Base-by-base conservation (phyloP, 2,329 filamentous ascomycete species). In the Emergomyces orientalis region DNA sequence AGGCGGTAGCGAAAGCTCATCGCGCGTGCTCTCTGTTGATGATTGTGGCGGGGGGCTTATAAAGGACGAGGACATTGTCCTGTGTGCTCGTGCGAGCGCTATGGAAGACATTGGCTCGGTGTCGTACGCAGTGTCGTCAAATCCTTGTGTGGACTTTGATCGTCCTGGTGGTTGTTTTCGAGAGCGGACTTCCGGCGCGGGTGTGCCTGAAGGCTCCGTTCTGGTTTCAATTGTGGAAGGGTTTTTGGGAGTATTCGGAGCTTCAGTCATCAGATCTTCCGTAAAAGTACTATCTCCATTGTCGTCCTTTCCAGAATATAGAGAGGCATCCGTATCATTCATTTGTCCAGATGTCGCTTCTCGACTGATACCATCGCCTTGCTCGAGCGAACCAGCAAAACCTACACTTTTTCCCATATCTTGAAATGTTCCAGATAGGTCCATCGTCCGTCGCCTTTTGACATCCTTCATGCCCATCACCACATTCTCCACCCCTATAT, bases 41-140 rank as follows among this genome's bases (percentile, higher is more conserved):
- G 69, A 70, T 34, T 69, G 65, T 17, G 65, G 67, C 5, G 62
- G 61, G 25, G 55, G 39, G 30, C 25, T 37, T 37, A 52, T 62
- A 49, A 52, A 37, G 22, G 54, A 41, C 6, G 45, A 52, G 3
- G 66, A 64, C 59, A 61, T 25, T n/a, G 64, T 61, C 62, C 63
- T 58, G 7, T 59, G 58, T 27, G 62, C 62, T 27, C 69, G 68
- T 1, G 69, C 66, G 0, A 73, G 70, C 11, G 65, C 61, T 8
- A 72, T 64, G 7, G 76, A 77, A 13, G 75, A 77, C 41, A 76
- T 69, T 27, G 74, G 75, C 52, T 76, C 71, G 1, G 76, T 78
- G 58, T 77, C 75, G 52, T 75, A 74, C 8, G 74, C 74, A 3
- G 75, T 77, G 57, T 69, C 70, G n/a, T 63, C 59, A 13, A 67